Evolutionary conservation across 768 basidiomycete species (phyloP).

Genomic region (Fibroporia radiculosa): DNA sequence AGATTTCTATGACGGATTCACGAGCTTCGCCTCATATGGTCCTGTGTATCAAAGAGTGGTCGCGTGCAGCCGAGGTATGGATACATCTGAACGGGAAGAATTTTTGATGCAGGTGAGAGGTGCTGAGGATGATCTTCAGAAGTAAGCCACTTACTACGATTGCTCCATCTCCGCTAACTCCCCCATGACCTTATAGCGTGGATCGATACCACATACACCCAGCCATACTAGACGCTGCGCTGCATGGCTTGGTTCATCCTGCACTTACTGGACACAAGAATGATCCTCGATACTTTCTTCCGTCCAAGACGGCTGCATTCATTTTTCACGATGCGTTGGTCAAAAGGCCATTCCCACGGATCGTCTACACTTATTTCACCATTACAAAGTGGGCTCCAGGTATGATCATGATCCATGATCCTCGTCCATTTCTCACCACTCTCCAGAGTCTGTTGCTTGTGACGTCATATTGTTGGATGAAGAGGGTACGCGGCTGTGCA

Average conservation of each 20-base stretch:
- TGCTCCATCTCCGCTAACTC: neutral
- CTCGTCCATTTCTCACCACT: too few relatives aligned
- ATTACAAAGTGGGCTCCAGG: constrained; percentile 24
- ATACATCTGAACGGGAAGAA: neutral
- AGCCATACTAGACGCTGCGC: constrained; percentile 29
- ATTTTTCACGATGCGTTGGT: constrained; percentile 14
- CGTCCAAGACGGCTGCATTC: constrained; percentile 16
- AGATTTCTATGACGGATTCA: constrained; percentile 20
- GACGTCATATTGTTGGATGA: constrained; percentile 22
- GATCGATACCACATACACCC: constrained; percentile 12
- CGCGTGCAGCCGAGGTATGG: constrained; percentile 4
- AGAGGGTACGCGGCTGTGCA: constrained; percentile 18
- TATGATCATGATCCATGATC: too few relatives aligned
- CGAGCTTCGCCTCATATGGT: constrained; percentile 26
- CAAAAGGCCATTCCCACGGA: constrained; percentile 9
- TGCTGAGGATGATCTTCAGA: neutral
- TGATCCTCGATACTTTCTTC: constrained; percentile 25
- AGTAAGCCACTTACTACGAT: neutral
- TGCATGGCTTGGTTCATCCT: constrained; percentile 27
- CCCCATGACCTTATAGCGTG: constrained; percentile 8
- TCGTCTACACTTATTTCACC: constrained; percentile 18
- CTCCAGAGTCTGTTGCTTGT: constrained; percentile 20
- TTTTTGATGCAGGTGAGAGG: constrained; percentile 3
- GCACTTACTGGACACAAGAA: constrained; percentile 23
- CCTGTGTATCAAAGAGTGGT: constrained; percentile 23